Base-by-base conservation (phyloP, 2,329 filamentous ascomycete species). In the Lojkania enalia region DNA sequence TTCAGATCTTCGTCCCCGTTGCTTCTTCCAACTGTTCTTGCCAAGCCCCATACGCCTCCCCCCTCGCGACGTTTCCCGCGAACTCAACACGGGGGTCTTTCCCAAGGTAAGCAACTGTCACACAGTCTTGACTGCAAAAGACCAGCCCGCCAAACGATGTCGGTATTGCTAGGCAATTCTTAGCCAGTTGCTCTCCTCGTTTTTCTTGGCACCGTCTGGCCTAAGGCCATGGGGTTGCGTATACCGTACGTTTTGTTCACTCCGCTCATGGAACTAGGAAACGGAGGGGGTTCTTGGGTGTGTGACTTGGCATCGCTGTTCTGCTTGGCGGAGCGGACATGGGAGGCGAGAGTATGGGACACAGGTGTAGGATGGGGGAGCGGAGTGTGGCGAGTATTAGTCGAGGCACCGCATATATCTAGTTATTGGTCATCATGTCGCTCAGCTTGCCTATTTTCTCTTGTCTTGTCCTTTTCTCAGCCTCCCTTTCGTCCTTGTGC, bases 281-380 rank as follows among this genome's bases (percentile, higher is more conserved):
- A 27, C 23, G 23, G 23, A n/a, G 7, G 23, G 48, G 36, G 42
- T 35, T 46, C 43, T 49, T 42, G 41, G 29, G 36, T 48, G 61
- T 61, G 40, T 59, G 58, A 61, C 61, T 63, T 64, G 61, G 59
- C 58, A 48, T 39, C 21, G 39, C 30, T 37, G 25, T 23, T 35
- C 33, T 13, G 36, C 58, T 60, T 63, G 58, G 59, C 59, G 39
- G 48, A 16, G 20, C 40, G 30, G 30, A 16, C 11, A 12, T 16
- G 5, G 33, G 19, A 21, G 15, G 15, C 16, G 33, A 21, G 25
- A 9, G 14, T 20, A 9, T 36, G 6, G 11, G 15, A 33, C 16
- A 33, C 30, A 33, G 30, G 30, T 16, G 9, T 15, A 16, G 30
- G 7, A 33, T 27, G 23, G 23, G 23, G n/a, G n/a, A 27, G n/a